A percentile compares a stretch with the other conserved stretches of the same genome.
Evolutionary conservation across 106 monocot genomes (phyloP).

Genomic region (Allium sativum): DNA sequence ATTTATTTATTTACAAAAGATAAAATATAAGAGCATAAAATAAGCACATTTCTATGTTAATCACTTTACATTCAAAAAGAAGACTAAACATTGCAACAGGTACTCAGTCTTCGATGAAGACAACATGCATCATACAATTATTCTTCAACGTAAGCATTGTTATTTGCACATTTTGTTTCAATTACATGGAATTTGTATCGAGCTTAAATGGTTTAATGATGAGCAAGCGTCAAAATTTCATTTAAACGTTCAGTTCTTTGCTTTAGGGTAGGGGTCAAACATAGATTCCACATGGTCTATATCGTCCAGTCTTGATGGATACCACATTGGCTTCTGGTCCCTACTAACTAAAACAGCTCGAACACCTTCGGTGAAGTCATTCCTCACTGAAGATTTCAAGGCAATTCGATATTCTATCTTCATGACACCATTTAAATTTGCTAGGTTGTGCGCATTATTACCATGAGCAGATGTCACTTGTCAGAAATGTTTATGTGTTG

Average conservation of each 20-base stretch:
- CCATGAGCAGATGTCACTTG: constrained; percentile 57
- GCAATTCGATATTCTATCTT: constrained; percentile 84
- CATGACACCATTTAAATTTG: constrained; percentile 77
- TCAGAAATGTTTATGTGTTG: constrained; percentile 88
- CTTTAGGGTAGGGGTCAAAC: constrained; percentile 45
- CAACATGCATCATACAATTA: too few relatives aligned
- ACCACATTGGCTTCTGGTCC: constrained; percentile 92
- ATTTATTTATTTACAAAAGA: too few relatives aligned
- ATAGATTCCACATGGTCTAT: constrained; percentile 61
- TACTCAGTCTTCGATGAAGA: too few relatives aligned
- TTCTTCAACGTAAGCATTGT: too few relatives aligned
- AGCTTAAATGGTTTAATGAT: too few relatives aligned
- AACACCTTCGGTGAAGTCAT: constrained; percentile 93
- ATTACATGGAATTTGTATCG: too few relatives aligned
- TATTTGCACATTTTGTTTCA: too few relatives aligned
- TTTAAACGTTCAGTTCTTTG: constrained; percentile 38
- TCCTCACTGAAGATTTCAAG: constrained; percentile 54
- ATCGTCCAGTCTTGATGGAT: constrained; percentile 59
- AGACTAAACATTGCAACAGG: too few relatives aligned
- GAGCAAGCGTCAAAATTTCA: too few relatives aligned
- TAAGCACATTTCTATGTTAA: too few relatives aligned
- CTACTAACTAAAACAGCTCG: constrained; percentile 94
- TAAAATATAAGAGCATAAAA: too few relatives aligned
- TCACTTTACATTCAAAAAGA: too few relatives aligned
- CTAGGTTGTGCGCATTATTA: constrained; percentile 39